Evolutionary conservation across 768 basidiomycete genomes (phyloP).

Genomic region (Termitomyces sp.): DNA sequence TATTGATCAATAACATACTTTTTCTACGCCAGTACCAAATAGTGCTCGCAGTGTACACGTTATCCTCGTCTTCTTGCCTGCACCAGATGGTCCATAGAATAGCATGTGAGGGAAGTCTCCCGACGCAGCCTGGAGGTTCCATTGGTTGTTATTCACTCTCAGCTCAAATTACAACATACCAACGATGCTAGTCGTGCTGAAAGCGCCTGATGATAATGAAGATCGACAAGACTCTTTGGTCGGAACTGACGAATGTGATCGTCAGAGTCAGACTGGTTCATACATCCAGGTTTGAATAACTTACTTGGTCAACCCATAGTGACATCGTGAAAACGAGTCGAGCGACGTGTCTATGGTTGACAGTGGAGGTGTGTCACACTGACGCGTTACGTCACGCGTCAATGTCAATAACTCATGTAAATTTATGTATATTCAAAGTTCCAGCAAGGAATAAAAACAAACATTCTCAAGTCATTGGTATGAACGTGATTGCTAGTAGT

Average conservation of each 20-base stretch:
- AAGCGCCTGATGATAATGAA: slow-evolving; percentile 85
- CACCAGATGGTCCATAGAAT: slow-evolving; percentile 96
- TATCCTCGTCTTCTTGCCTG: slow-evolving; percentile 97
- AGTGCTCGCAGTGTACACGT: slow-evolving; percentile 84
- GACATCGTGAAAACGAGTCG: slow-evolving; percentile 40
- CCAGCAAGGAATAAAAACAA: background rate
- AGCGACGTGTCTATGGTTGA: background rate
- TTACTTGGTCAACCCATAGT: slow-evolving; percentile 66
- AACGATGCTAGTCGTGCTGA: slow-evolving; percentile 78
- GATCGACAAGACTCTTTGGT: slow-evolving; percentile 76
- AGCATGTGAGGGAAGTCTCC: slow-evolving; percentile 98
- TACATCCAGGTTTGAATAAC: background rate
- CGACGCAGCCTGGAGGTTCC: slow-evolving; percentile 60
- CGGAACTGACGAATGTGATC: slow-evolving; percentile 58
- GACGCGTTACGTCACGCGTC: slow-evolving; percentile 20
- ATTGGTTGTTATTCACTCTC: background rate
- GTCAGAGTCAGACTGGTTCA: background rate
- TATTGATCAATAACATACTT: slow-evolving; percentile 45
- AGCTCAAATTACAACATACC: slow-evolving; percentile 34
- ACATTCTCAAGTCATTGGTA: background rate
- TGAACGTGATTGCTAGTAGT: background rate
- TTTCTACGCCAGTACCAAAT: slow-evolving; percentile 91
- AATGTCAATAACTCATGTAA: too few species aligned
- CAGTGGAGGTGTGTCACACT: slow-evolving; percentile 2
- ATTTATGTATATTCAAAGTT: too few species aligned